phyloP scores from a whole-genome alignment of 371 early-diverging fungal species.

The Mucor racemosus region DNA sequence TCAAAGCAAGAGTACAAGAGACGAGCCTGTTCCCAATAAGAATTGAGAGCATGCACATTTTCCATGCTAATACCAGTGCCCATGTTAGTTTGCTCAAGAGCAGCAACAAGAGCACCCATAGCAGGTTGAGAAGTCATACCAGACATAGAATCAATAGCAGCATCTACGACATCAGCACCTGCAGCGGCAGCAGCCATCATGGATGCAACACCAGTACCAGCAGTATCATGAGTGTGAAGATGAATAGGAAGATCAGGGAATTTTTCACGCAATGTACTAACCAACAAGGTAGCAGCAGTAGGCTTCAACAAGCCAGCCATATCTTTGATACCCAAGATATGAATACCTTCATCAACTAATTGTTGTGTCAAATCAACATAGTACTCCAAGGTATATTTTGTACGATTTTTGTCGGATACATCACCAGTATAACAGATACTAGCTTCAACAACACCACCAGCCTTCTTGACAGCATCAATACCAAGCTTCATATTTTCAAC shows the following conservation, averaged over 20 bases:
- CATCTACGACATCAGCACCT: slow-evolving; percentile 94
- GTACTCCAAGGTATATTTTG: slow-evolving; percentile 88
- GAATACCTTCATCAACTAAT: slow-evolving; percentile 90
- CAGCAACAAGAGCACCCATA: slow-evolving; percentile 93
- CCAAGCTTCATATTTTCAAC: slow-evolving; percentile 94
- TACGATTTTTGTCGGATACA: slow-evolving; percentile 80
- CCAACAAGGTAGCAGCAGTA: slow-evolving; percentile 79
- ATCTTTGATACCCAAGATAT: slow-evolving; percentile 94
- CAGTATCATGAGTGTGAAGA: slow-evolving; percentile 96
- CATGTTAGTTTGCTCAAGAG: slow-evolving; percentile 73
- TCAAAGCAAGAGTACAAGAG: slow-evolving; percentile 95
- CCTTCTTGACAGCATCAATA: slow-evolving; percentile 90
- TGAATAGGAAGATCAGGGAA: slow-evolving; percentile 95
- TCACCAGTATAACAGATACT: slow-evolving; percentile 94
- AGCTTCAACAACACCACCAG: slow-evolving; percentile 95
- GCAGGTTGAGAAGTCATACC: slow-evolving; percentile 96
- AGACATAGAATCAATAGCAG: slow-evolving; percentile 94
- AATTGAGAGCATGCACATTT: slow-evolving; percentile 80
- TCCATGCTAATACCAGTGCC: slow-evolving; percentile 86
- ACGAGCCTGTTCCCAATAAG: slow-evolving; percentile 96
- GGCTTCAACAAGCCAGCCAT: slow-evolving; percentile 98
- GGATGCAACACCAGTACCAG: slow-evolving; percentile 94
- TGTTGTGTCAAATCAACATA: slow-evolving; percentile 88
- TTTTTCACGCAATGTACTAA: slow-evolving; percentile 81
- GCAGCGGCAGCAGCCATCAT: slow-evolving; percentile 92